These are phyloP conservation scores for Leccinum variicolor DNA, from an alignment of 768 basidiomycete genomes.

Conservation along the genomic window DNA sequence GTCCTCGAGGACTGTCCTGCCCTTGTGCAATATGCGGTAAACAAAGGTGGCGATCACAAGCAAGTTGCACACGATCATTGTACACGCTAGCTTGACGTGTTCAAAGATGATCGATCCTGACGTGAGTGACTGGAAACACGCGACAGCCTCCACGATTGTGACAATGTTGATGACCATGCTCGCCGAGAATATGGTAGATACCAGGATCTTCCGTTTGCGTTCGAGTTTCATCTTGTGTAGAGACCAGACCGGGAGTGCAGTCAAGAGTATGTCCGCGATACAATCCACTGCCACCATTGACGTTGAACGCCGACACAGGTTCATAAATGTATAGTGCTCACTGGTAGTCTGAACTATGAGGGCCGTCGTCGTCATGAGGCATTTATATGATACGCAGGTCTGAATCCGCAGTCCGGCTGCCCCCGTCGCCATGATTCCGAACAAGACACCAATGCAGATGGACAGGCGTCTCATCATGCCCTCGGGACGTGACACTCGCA, in stretches of 20 bases:
- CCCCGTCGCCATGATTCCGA: constrained; percentile 10
- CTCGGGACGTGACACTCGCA: constrained; percentile 21
- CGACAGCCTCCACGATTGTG: constrained; percentile 14
- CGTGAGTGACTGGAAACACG: neutral
- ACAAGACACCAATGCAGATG: constrained; percentile 11
- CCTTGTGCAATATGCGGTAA: constrained; percentile 12
- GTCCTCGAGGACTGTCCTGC: neutral
- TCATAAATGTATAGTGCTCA: constrained; percentile 6
- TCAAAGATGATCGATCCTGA: constrained; percentile 18
- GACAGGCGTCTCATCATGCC: constrained; percentile 3
- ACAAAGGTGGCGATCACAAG: constrained; percentile 20
- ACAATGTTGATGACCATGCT: constrained; percentile 19
- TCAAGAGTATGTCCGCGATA: constrained; percentile 19
- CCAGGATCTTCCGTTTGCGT: constrained; percentile 14
- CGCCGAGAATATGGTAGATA: constrained; percentile 21
- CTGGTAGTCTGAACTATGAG: constrained; percentile 19
- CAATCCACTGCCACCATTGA: constrained; percentile 15
- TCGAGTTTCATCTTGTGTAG: constrained; percentile 13
- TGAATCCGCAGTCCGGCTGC: constrained; percentile 9
- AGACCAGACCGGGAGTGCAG: constrained; percentile 17
- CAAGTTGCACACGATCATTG: constrained; percentile 22
- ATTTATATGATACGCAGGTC: constrained; percentile 5
- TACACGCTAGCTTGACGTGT: constrained; percentile 20
- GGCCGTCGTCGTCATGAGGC: constrained; percentile 3
- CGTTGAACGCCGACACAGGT: neutral